Conservation (phyloP, 345 rosid species). For the Corymbia maculata region DNA sequence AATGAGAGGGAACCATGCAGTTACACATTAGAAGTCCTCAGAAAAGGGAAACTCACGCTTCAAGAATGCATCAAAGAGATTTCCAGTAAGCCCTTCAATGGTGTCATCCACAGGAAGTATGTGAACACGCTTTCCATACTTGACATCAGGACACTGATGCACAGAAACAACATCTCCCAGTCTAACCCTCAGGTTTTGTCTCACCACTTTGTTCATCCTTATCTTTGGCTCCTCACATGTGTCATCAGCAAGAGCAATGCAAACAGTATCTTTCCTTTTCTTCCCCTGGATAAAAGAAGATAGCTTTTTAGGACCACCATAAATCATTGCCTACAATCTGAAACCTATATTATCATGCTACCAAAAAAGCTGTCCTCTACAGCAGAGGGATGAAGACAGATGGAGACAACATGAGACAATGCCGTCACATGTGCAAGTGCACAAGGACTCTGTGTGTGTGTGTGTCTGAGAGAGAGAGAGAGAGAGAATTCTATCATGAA, state of each 20-base stretch:
- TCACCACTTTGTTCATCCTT: conserved; percentile 83
- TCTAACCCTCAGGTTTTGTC: conserved; percentile 85
- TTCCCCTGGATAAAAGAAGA: conserved; percentile 44
- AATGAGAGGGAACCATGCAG: neutral
- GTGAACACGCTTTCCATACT: conserved; percentile 93
- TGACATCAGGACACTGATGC: conserved; percentile 89
- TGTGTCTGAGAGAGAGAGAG: neutral
- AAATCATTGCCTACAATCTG: neutral
- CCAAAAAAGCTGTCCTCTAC: neutral
- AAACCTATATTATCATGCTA: neutral
- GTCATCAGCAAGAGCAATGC: conserved; percentile 84
- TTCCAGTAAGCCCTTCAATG: conserved; percentile 88
- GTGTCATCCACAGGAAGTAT: conserved; percentile 90
- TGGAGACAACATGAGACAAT: neutral
- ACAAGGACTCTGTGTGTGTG: neutral
- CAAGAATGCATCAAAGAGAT: conserved; percentile 81
- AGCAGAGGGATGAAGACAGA: neutral
- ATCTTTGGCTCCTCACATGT: conserved; percentile 80
- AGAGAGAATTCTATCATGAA: neutral
- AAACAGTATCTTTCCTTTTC: conserved; percentile 76
- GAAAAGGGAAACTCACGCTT: conserved; percentile 54
- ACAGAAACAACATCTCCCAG: conserved; percentile 88
- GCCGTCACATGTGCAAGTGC: neutral
- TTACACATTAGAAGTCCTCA: neutral
- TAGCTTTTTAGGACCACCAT: neutral